A percentile compares a stretch with the other conserved stretches of the same genome.
Evolutionary conservation across 2,329 filamentous ascomycete genomes (phyloP).

Genomic region (Eutypa lata): DNA sequence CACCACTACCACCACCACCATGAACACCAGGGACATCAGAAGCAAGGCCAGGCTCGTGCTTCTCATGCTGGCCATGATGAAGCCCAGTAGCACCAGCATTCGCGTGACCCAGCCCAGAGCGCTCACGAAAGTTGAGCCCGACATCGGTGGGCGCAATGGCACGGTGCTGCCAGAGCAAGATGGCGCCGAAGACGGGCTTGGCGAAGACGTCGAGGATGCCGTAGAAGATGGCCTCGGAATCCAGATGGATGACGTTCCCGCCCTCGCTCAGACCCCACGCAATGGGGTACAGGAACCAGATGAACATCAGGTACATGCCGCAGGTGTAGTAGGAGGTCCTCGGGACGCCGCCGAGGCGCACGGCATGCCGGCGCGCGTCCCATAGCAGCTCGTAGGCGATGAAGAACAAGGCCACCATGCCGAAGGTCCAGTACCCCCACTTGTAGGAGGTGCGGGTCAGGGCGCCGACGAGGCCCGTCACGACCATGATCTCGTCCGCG

Average conservation of each 20-base stretch:
- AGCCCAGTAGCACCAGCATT: not conserved
- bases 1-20: conserved; percentile 2
- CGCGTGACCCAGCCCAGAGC: conserved; percentile 7
- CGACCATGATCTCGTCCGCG: conserved; percentile 63
- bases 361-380: conserved; percentile 55
- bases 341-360: conserved; percentile 50
- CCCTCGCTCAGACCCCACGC: conserved; percentile 63
- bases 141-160: conserved; percentile 57
- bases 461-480: conserved; percentile 64
- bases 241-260: conserved; percentile 62
- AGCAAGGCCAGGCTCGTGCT: conserved; percentile 9
- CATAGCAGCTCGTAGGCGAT: conserved; percentile 57
- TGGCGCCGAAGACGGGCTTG: conserved; percentile 60
- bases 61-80: no score
- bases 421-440: conserved; percentile 64
- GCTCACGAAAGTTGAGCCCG: conserved; percentile 42
- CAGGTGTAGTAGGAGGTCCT: conserved; percentile 50
- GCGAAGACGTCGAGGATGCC: conserved; percentile 63
- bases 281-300: conserved; percentile 65
- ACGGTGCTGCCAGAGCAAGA: conserved; percentile 61
- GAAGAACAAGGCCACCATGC: conserved; percentile 52
- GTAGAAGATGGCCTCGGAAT: conserved; percentile 67
- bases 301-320: conserved; percentile 54
- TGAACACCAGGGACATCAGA: conserved; percentile 1
- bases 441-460: conserved; percentile 62